These are phyloP conservation scores for Populus alba DNA, from an alignment of 345 rosid species.

Conservation along the genomic window DNA sequence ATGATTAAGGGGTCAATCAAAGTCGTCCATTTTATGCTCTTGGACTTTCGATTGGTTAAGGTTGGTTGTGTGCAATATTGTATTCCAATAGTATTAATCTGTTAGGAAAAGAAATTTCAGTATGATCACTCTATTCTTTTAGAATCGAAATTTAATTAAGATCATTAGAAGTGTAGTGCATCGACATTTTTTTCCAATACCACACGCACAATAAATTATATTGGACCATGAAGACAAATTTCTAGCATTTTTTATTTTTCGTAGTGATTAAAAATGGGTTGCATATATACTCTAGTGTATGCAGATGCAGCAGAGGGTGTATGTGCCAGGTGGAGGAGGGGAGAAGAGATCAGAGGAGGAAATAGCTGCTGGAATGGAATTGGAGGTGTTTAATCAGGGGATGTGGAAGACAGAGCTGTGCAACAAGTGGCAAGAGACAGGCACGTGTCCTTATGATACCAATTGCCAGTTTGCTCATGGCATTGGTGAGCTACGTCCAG, in stretches of 20 bases:
- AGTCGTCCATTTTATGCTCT: not conserved
- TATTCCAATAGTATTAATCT: not conserved
- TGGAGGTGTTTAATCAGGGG: conserved; percentile 18
- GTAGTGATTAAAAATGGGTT: not conserved
- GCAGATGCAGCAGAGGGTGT: conserved; percentile 32
- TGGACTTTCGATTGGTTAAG: not conserved
- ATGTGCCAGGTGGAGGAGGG: conserved; percentile 18
- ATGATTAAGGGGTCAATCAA: not conserved
- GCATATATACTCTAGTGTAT: not conserved
- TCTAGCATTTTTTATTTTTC: not conserved
- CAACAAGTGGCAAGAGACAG: conserved; percentile 25
- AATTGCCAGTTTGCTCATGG: conserved; percentile 23
- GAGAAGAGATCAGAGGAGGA: not conserved
- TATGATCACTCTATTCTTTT: not conserved
- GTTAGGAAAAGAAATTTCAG: not conserved
- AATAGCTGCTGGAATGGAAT: conserved; percentile 7
- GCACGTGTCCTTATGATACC: conserved; percentile 16
- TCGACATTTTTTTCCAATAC: too few species aligned
- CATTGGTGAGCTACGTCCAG: conserved; percentile 17
- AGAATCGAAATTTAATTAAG: not conserved
- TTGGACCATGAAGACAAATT: not conserved
- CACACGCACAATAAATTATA: not conserved
- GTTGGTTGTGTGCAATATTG: not conserved
- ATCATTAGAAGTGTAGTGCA: too few species aligned
- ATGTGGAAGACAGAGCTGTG: conserved; percentile 28